Evolutionary conservation across 495 filamentous ascomycete genomes (phyloP), one percentile per base, ranked within the genome.

Genomic region (Rhypophila decipiens): DNA sequence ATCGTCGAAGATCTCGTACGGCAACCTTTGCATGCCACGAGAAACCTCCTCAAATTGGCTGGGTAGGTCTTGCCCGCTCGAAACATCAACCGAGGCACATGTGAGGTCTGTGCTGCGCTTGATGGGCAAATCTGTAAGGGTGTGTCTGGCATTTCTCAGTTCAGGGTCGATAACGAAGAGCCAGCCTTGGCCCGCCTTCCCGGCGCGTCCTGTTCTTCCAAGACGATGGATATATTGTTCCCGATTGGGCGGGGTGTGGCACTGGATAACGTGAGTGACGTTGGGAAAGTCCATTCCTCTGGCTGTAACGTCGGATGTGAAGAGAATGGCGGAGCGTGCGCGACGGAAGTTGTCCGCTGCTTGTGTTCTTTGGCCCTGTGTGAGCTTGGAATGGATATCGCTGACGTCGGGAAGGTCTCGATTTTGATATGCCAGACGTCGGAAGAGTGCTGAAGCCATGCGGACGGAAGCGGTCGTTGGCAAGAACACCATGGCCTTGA

Each of bases 221-320:
- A 96, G 73, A 46, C 91, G 82, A 64, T 96, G 90, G 52, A 96
- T 86, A 64, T 96, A 96, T 46, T 84, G 76, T 47, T 96, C 91
- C 13, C 80, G 70, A 51, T 77, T 76, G 5, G 75, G 66, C 3
- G 90, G 88, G 12, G 84, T 56, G 39, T 88, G 86, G 44, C 91
- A 63, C 60, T 96, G 90, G 58, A 96, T 80, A 51, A 96, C 90
- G 52, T 95, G 80, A 37, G 89, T 84, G 43, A 96, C 91, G 53
- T 89, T 83, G 44, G 91, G 90, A 71, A 96, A 96, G 63, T 96
- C 91, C 88, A 96, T 91, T 56, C 93, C 93, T 60, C 93, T 83
- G 12, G 93, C 88, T 1, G 91, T 93, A 21, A 98, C 91, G 65
- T 98, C 93, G 4, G 89, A 90, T 1, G 90, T 90, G 63, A 97